A percentile compares a stretch with the other conserved stretches of the same genome.
These are phyloP conservation scores for Aspergillus fructus DNA, from an alignment of 2,329 filamentous ascomycete species.

Conservation along the genomic window DNA sequence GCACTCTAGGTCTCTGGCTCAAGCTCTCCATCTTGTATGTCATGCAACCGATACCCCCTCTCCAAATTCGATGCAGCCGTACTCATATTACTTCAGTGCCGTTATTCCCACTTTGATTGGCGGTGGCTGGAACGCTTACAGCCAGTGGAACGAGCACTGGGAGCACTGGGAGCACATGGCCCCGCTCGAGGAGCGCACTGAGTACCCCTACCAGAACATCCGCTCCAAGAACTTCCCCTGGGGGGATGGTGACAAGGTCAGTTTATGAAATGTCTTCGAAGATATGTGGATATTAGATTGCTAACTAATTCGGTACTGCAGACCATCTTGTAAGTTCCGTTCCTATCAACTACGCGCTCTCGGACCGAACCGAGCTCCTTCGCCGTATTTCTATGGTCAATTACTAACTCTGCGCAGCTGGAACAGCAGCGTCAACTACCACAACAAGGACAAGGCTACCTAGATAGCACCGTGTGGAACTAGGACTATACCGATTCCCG, in stretches of 20 bases:
- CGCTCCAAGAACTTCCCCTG: slow-evolving; percentile 93
- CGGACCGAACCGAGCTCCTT: not conserved
- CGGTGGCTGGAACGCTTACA: slow-evolving; percentile 78
- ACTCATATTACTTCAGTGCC: slow-evolving; percentile 55
- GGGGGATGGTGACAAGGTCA: slow-evolving; percentile 93
- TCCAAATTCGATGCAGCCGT: not conserved
- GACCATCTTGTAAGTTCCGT: slow-evolving; percentile 64
- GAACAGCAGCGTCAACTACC: slow-evolving; percentile 94
- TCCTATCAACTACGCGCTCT: not conserved
- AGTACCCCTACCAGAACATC: slow-evolving; percentile 98
- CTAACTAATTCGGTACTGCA: slow-evolving; percentile 28
- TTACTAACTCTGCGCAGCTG: slow-evolving; percentile 59
- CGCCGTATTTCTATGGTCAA: not conserved
- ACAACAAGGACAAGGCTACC: slow-evolving; percentile 78
- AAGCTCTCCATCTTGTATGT: slow-evolving; percentile 95
- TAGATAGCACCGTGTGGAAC: slow-evolving; percentile 25
- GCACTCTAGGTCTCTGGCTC: slow-evolving; percentile 76
- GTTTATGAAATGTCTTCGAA: slow-evolving; percentile 18
- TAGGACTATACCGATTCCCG: slow-evolving; percentile 5
- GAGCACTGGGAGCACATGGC: slow-evolving; percentile 86
- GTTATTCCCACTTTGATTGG: slow-evolving; percentile 72
- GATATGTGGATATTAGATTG: not conserved
- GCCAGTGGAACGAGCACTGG: slow-evolving; percentile 95
- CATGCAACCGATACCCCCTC: slow-evolving; percentile 13
- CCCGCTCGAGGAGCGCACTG: slow-evolving; percentile 82